Conservation (phyloP, 371 early-diverging fungal species). For the Rhizopus arrhizus region DNA sequence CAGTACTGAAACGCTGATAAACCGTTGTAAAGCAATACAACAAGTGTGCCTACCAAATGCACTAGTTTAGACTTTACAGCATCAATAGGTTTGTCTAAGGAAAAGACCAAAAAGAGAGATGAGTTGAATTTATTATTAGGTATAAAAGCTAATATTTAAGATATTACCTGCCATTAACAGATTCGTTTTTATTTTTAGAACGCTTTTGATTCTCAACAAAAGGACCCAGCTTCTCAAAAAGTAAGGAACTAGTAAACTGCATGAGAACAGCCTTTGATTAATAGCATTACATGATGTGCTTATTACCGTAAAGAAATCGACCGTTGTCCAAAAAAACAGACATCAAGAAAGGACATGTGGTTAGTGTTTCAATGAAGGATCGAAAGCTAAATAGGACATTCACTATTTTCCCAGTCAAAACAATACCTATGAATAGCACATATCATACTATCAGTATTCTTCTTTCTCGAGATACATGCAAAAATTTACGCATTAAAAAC, state of each 20-base stretch:
- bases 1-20: constrained; percentile 72
- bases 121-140: too few species aligned
- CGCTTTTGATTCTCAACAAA: constrained; percentile 59
- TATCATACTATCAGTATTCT: constrained; percentile 15
- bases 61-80: constrained; percentile 67
- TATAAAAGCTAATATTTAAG: background rate
- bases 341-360: constrained; percentile 56
- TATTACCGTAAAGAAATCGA: constrained; percentile 53
- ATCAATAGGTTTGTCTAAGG: constrained; percentile 50
- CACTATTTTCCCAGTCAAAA: constrained; percentile 33
- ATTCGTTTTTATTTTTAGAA: constrained; percentile 59
- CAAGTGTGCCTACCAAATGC: constrained; percentile 61
- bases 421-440: constrained; percentile 28
- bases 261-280: too few species aligned
- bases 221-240: constrained; percentile 65
- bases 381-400: constrained; percentile 51
- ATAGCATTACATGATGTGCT: background rate
- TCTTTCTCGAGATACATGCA: background rate
- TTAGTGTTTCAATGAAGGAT: constrained; percentile 56
- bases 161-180: constrained; percentile 48
- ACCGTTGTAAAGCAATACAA: constrained; percentile 68
- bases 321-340: constrained; percentile 58
- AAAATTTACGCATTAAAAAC: constrained; percentile 44
- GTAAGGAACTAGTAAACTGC: constrained; percentile 51
- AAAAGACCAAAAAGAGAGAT: too few species aligned